Evolutionary conservation across 2,329 filamentous ascomycete genomes (phyloP).

Genomic region (Pestalotiopsis sp.): DNA sequence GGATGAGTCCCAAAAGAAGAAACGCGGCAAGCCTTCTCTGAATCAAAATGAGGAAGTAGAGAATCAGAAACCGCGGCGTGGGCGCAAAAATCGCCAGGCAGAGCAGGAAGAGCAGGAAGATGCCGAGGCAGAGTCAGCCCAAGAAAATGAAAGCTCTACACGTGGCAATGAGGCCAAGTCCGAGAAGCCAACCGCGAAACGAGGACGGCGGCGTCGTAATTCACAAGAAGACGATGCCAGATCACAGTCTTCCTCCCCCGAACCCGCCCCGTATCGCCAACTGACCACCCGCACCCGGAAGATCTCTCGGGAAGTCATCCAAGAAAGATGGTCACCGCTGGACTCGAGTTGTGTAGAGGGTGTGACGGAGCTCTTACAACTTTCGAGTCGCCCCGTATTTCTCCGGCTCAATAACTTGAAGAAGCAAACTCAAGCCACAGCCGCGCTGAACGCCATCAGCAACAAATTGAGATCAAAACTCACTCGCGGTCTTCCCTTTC

Average conservation of each 20-base stretch:
- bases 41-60: conserved; percentile 14
- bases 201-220: background rate
- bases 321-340: conserved; percentile 66
- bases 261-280: conserved; percentile 43
- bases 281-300: conserved; percentile 50
- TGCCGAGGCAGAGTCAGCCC: background rate
- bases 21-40: conserved; percentile 14
- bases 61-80: background rate
- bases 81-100: background rate
- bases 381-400: conserved; percentile 63
- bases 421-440: conserved; percentile 52
- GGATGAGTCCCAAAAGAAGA: conserved; percentile 2
- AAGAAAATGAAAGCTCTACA: background rate
- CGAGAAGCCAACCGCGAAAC: background rate
- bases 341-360: conserved; percentile 53
- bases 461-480: conserved; percentile 59
- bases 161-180: background rate
- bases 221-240: conserved; percentile 14
- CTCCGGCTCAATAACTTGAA: conserved; percentile 51
- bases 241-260: conserved; percentile 26
- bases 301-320: conserved; percentile 64
- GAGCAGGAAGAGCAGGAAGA: background rate
- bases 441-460: conserved; percentile 55
- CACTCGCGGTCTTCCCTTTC: conserved; percentile 64
- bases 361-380: conserved; percentile 55